phyloP scores from a whole-genome alignment of 1,284 basidiomycete species.

The Erythrobasidium hasegawianum region DNA sequence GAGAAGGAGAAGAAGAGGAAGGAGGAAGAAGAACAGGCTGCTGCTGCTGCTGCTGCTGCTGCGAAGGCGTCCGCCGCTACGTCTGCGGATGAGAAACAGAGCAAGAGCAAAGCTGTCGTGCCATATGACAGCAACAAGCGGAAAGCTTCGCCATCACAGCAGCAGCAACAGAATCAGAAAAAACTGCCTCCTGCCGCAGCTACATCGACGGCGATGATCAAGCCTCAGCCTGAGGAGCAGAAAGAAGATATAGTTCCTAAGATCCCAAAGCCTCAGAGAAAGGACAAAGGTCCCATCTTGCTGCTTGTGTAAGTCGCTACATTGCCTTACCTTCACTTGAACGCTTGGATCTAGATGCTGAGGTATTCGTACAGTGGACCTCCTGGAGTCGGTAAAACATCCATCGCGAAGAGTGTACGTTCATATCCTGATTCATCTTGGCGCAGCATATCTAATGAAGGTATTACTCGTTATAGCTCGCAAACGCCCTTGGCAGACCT shows the following conservation, averaged over 20 bases:
- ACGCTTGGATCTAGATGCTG: conserved; percentile 6
- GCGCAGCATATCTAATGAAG: conserved; percentile 71
- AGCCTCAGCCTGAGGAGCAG: too few relatives aligned
- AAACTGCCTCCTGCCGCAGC: not conserved
- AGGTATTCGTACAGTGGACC: conserved; percentile 66
- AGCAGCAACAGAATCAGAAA: not conserved
- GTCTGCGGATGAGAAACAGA: not conserved
- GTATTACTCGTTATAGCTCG: conserved; percentile 38
- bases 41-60: too few relatives aligned
- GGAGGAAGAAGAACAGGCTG: conserved; percentile 4
- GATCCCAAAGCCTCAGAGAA: conserved; percentile 1
- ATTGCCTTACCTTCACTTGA: conserved; percentile 3
- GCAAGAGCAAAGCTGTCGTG: not conserved
- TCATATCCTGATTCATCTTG: conserved; percentile 33
- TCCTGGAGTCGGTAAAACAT: conserved; percentile 79
- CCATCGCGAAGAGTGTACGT: conserved; percentile 55
- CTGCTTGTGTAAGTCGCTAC: conserved; percentile 55
- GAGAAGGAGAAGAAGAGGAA: not conserved
- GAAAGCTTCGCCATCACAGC: not conserved
- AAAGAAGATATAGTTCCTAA: conserved; percentile 11
- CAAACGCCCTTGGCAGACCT: conserved; percentile 18
- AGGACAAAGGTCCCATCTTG: conserved; percentile 70
- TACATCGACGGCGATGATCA: not conserved
- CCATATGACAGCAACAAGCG: not conserved
- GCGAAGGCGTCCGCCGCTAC: conserved; percentile 7